Evolutionary conservation across 176 grass and related monocot genomes (phyloP).

Genomic region (Areca catechu): DNA sequence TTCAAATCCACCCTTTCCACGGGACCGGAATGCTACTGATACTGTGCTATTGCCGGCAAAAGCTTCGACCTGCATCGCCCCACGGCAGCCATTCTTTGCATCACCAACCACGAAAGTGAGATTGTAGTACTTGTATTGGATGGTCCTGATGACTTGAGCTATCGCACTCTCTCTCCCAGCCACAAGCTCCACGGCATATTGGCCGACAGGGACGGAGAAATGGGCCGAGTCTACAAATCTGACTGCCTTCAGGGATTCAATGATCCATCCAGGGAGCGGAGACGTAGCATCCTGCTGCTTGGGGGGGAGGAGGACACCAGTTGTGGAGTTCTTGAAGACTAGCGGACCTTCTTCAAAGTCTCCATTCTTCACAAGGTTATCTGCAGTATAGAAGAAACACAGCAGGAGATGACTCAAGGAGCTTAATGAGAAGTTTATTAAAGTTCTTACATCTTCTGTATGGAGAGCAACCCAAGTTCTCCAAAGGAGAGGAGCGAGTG

Average conservation of each 20-base stretch:
- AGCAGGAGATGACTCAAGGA: too few relatives aligned
- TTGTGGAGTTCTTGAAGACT: conserved; percentile 72
- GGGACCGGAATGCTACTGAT: conserved; percentile 69
- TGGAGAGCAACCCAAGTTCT: too few relatives aligned
- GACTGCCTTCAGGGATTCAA: conserved; percentile 97
- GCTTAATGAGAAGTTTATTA: too few relatives aligned
- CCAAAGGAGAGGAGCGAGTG: too few relatives aligned
- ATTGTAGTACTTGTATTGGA: conserved; percentile 51
- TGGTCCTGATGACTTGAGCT: conserved; percentile 90
- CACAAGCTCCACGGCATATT: conserved; percentile 87
- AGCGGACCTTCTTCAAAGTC: conserved; percentile 35
- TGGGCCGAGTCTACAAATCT: conserved; percentile 74
- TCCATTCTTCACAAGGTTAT: conserved; percentile 82
- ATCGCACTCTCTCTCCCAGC: conserved; percentile 89
- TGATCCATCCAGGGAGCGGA: conserved; percentile 89
- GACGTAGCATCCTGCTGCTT: conserved; percentile 80
- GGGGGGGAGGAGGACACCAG: conserved; percentile 16
- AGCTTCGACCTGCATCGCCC: conserved; percentile 80
- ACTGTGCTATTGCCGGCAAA: conserved; percentile 75
- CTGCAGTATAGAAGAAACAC: conserved; percentile 18
- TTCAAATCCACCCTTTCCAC: conserved; percentile 40
- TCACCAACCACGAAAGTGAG: conserved; percentile 76
- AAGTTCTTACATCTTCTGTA: too few relatives aligned
- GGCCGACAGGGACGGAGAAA: conserved; percentile 59
- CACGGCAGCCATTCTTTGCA: conserved; percentile 81